These are phyloP conservation scores for Straminergon stramineum DNA, from an alignment of 225 moss, liverwort and hornwort genomes.

Conservation along the genomic window DNA sequence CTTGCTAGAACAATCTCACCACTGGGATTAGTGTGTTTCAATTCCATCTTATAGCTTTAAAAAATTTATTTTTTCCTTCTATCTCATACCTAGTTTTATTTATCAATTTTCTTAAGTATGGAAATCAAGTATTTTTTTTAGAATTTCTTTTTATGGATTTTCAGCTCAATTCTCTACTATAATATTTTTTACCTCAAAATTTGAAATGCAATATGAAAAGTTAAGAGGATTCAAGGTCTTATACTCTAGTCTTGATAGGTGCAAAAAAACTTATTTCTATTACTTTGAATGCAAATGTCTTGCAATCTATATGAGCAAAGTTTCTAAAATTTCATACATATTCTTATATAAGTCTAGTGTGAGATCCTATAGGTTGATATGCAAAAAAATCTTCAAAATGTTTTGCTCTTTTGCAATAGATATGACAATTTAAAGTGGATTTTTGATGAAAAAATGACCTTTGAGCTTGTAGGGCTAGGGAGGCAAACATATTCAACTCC, in stretches of 20 bases:
- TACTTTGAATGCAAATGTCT: background rate
- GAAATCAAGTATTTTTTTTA: background rate
- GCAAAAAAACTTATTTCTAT: background rate
- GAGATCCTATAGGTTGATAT: too few species aligned
- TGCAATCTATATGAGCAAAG: too few species aligned
- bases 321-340: too few species aligned
- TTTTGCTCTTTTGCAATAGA: too few species aligned
- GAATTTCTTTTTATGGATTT: background rate
- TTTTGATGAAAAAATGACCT: too few species aligned
- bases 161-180: rapidly evolving
- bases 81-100: background rate
- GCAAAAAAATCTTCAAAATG: too few species aligned
- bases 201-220: background rate
- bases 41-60: background rate
- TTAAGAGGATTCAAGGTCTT: background rate
- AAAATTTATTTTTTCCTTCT: background rate
- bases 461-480: too few species aligned
- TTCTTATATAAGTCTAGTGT: too few species aligned
- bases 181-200: background rate
- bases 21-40: background rate
- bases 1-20: background rate
- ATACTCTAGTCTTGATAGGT: background rate
- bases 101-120: too few species aligned
- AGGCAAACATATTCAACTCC: too few species aligned
- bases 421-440: too few species aligned